phyloP scores from a whole-genome alignment of 345 rosid genomes.

The Abelmoschus esculentus region DNA sequence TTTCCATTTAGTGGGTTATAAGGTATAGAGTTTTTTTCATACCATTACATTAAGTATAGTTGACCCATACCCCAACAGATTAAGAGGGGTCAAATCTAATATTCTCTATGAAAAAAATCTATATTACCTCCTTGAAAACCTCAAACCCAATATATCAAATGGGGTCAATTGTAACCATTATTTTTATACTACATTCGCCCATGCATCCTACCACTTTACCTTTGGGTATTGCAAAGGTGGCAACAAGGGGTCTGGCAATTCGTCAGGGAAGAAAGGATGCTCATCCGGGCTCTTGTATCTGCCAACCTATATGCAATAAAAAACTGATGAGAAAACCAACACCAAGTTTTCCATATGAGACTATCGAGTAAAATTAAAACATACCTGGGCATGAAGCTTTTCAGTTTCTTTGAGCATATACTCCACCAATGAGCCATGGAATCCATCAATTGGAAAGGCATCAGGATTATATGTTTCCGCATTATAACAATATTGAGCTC shows the following conservation, averaged over 20 bases:
- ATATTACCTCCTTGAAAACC: no score
- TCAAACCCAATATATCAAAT: no score
- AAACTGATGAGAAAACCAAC: neutral
- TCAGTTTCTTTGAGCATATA: constrained; percentile 75
- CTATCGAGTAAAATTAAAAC: constrained; percentile 16
- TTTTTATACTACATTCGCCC: no score
- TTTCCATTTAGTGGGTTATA: no score
- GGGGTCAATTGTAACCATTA: no score
- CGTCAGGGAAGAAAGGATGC: constrained; percentile 55
- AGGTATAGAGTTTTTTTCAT: no score
- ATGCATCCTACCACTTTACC: neutral
- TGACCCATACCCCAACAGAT: no score
- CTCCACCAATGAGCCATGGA: constrained; percentile 78
- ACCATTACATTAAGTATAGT: no score
- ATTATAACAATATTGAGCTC: constrained; percentile 80
- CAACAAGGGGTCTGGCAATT: constrained; percentile 44
- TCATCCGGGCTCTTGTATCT: constrained; percentile 70
- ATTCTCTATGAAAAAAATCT: no score
- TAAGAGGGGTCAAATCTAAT: no score
- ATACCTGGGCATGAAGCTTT: constrained; percentile 75
- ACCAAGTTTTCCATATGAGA: constrained; percentile 8
- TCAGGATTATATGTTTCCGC: constrained; percentile 70
- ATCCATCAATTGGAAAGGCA: constrained; percentile 64
- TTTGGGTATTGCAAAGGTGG: constrained; percentile 55
- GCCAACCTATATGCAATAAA: constrained; percentile 36